These are phyloP conservation scores for Ophiostoma populinum DNA, from an alignment of 2,329 filamentous ascomycete species.

Conservation along the genomic window DNA sequence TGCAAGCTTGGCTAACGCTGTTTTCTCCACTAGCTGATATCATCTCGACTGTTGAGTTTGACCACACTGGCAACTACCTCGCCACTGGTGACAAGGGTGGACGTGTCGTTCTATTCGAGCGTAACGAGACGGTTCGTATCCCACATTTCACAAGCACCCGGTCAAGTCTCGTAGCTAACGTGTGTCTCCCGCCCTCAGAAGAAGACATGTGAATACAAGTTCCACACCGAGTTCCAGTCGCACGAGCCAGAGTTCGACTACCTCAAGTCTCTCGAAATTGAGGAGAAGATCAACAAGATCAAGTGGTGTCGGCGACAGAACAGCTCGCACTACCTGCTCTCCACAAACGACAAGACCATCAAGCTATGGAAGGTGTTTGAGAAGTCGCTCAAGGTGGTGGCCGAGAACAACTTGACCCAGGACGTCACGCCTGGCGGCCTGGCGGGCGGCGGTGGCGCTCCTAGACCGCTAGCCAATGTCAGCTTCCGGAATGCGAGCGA, in stretches of 20 bases:
- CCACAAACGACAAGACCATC: conserved; percentile 99
- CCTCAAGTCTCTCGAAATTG: conserved; percentile 95
- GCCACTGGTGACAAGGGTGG: conserved; percentile 84
- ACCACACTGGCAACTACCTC: conserved; percentile 78
- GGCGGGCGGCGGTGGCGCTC: conserved; percentile 60
- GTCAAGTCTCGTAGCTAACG: conserved; percentile 20
- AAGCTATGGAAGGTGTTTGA: conserved; percentile 99
- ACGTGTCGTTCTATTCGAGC: conserved; percentile 69
- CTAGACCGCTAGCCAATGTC: conserved; percentile 51
- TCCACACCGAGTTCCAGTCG: conserved; percentile 98
- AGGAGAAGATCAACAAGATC: conserved; percentile 99
- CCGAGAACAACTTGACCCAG: conserved; percentile 94
- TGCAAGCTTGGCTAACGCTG: conserved; percentile 1
- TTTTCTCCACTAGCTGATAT: conserved; percentile 48
- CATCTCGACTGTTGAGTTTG: conserved; percentile 81
- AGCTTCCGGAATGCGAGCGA: conserved; percentile 68
- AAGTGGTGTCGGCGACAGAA: conserved; percentile 99
- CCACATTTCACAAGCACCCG: not conserved
- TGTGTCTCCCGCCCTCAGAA: conserved; percentile 40
- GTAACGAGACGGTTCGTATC: conserved; percentile 76
- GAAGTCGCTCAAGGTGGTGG: conserved; percentile 96
- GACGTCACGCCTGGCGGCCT: conserved; percentile 67
- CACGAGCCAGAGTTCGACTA: conserved; percentile 99
- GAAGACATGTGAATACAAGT: conserved; percentile 99
- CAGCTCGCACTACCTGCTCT: conserved; percentile 92